phyloP scores from a whole-genome alignment of 2,329 filamentous ascomycete species.

The Fusarium veterinarium region DNA sequence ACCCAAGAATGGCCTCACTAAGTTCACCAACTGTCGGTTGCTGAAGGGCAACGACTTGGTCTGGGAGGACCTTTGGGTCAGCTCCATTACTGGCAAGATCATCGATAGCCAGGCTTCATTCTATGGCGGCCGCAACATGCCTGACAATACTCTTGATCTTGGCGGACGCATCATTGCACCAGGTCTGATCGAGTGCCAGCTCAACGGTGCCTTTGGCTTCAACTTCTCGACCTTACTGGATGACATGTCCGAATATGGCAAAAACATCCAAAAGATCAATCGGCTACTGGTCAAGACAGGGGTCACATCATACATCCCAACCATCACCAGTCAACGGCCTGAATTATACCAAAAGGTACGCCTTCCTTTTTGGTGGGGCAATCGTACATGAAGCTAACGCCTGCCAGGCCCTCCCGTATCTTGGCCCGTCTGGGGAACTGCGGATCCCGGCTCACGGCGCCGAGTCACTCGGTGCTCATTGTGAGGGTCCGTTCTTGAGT shows the following conservation, averaged over 20 bases:
- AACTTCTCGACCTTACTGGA: constrained; percentile 87
- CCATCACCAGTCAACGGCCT: constrained; percentile 82
- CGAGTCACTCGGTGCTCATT: constrained; percentile 89
- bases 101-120: constrained; percentile 75
- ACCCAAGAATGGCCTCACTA: constrained; percentile 73
- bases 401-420: constrained; percentile 73
- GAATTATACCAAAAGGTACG: constrained; percentile 82
- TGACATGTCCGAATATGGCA: constrained; percentile 75
- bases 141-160: constrained; percentile 82
- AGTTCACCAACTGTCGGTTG: constrained; percentile 89
- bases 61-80: constrained; percentile 88
- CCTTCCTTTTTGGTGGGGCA: constrained; percentile 24
- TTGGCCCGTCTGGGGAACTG: constrained; percentile 75
- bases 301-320: constrained; percentile 89
- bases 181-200: constrained; percentile 89
- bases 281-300: constrained; percentile 78
- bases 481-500: constrained; percentile 89
- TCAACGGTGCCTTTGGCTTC: constrained; percentile 93
- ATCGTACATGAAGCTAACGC: constrained; percentile 39
- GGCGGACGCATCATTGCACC: constrained; percentile 85
- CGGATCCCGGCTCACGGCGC: constrained; percentile 76
- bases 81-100: constrained; percentile 83
- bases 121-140: constrained; percentile 75
- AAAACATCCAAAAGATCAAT: constrained; percentile 79
- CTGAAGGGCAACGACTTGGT: constrained; percentile 76